These are phyloP conservation scores for Penicillium freii DNA, from an alignment of 2,329 filamentous ascomycete genomes.

Conservation along the genomic window DNA sequence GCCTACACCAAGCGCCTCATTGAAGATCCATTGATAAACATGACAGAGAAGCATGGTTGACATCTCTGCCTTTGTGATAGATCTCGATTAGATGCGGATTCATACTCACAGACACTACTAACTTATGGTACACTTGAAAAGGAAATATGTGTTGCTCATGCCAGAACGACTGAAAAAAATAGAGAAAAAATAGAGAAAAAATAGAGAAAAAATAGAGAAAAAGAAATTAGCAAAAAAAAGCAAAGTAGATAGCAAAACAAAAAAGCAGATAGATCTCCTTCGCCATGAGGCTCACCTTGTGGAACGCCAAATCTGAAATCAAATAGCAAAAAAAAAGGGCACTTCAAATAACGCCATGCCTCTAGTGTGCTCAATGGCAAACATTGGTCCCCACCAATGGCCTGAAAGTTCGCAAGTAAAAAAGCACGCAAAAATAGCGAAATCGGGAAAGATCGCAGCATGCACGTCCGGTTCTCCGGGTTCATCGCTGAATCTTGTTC, in stretches of 20 bases:
- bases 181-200: background rate
- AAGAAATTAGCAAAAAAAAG: background rate
- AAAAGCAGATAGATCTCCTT: slow-evolving; percentile 4
- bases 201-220: background rate
- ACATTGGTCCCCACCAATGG: background rate
- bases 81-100: background rate
- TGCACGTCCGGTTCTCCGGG: slow-evolving; percentile 3
- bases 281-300: background rate
- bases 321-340: slow-evolving; percentile 2
- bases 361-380: slow-evolving; percentile 14
- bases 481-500: background rate
- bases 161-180: background rate
- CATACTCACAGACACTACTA: background rate
- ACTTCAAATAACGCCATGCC: slow-evolving; percentile 7
- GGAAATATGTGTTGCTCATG: background rate
- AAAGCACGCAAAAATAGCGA: background rate
- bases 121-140: slow-evolving; percentile 15
- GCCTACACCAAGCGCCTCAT: background rate
- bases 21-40: slow-evolving; percentile 7
- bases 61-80: background rate
- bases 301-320: slow-evolving; percentile 3
- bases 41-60: slow-evolving; percentile 7
- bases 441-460: background rate
- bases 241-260: background rate
- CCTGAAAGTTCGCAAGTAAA: background rate